These are phyloP conservation scores for Apiospora pterosperma DNA, from an alignment of 2,329 filamentous ascomycete species.

Conservation along the genomic window DNA sequence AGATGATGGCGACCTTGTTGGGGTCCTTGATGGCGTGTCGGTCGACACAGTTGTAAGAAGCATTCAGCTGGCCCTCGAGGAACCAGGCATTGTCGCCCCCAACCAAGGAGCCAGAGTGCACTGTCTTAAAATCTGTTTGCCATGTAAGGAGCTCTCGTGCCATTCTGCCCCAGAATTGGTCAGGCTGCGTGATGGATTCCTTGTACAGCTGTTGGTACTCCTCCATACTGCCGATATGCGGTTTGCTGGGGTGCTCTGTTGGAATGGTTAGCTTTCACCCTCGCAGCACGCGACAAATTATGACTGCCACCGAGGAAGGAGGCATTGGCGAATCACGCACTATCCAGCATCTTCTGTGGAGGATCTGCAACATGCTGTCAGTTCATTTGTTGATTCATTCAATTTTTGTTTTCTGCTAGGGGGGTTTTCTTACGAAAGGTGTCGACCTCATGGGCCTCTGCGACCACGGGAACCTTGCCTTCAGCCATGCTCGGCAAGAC, in stretches of 20 bases:
- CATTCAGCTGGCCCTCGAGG: conserved; percentile 87
- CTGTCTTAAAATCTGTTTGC: conserved; percentile 89
- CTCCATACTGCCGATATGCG: conserved; percentile 63
- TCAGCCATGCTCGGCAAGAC: conserved; percentile 37
- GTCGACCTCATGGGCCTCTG: conserved; percentile 73
- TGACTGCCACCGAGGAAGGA: neutral
- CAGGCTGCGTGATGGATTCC: conserved; percentile 85
- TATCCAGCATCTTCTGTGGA: conserved; percentile 64
- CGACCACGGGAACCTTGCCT: conserved; percentile 58
- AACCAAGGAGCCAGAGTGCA: conserved; percentile 70
- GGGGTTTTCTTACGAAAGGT: conserved; percentile 57
- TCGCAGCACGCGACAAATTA: neutral
- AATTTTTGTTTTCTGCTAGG: conserved; percentile 3
- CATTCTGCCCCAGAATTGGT: conserved; percentile 84
- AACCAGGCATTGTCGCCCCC: conserved; percentile 94
- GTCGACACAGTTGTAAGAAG: conserved; percentile 96
- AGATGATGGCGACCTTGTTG: conserved; percentile 92
- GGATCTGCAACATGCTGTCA: conserved; percentile 43
- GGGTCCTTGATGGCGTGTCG: conserved; percentile 95
- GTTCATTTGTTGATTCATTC: conserved; percentile 25
- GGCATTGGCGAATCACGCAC: conserved; percentile 42
- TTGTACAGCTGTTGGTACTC: conserved; percentile 68
- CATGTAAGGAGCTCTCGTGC: conserved; percentile 89
- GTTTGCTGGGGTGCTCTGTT: conserved; percentile 66
- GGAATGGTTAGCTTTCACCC: conserved; percentile 20